Evolutionary conservation across 140 eudicot genomes (phyloP).

Genomic region (Stevia rebaudiana): DNA sequence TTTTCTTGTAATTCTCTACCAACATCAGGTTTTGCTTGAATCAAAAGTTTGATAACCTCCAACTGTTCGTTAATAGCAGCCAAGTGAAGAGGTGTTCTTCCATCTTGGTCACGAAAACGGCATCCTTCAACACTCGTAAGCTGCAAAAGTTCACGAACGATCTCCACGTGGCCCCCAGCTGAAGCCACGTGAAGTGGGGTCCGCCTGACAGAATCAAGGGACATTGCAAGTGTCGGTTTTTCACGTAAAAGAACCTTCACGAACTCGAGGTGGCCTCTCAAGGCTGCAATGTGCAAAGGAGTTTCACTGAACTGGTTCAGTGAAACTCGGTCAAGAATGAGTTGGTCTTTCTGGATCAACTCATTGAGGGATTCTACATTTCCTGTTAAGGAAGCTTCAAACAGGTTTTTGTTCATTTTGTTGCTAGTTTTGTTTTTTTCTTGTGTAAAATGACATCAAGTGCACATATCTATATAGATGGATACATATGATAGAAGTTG

Average conservation of each 20-base stretch:
- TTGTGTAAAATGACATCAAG: no score
- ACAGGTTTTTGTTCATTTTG: slow-evolving; percentile 24
- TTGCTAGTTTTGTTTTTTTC: background rate
- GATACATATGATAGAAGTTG: background rate
- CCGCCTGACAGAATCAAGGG: slow-evolving; percentile 21
- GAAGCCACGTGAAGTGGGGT: slow-evolving; percentile 49
- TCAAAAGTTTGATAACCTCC: slow-evolving; percentile 25
- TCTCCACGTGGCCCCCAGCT: slow-evolving; percentile 35
- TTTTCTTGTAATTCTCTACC: slow-evolving; percentile 7
- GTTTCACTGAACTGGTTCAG: slow-evolving; percentile 24
- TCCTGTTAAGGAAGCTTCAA: slow-evolving; percentile 33
- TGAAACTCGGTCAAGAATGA: slow-evolving; percentile 31
- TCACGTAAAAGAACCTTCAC: slow-evolving; percentile 8
- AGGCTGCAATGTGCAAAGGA: slow-evolving; percentile 41
- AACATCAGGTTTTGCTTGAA: slow-evolving; percentile 21
- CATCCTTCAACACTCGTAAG: slow-evolving; percentile 11
- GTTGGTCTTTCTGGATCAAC: slow-evolving; percentile 31
- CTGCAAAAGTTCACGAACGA: slow-evolving; percentile 17
- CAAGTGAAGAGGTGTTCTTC: slow-evolving; percentile 38
- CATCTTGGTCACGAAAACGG: slow-evolving; percentile 28
- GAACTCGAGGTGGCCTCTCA: slow-evolving; percentile 37
- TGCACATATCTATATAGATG: background rate
- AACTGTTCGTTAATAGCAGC: slow-evolving; percentile 38
- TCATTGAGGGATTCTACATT: slow-evolving; percentile 18
- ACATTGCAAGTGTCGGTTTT: slow-evolving; percentile 34